A percentile compares a stretch with the other conserved stretches of the same genome.
Evolutionary conservation across 1,139 yeast genomes (phyloP).

Genomic region (Diutina rugosa): DNA sequence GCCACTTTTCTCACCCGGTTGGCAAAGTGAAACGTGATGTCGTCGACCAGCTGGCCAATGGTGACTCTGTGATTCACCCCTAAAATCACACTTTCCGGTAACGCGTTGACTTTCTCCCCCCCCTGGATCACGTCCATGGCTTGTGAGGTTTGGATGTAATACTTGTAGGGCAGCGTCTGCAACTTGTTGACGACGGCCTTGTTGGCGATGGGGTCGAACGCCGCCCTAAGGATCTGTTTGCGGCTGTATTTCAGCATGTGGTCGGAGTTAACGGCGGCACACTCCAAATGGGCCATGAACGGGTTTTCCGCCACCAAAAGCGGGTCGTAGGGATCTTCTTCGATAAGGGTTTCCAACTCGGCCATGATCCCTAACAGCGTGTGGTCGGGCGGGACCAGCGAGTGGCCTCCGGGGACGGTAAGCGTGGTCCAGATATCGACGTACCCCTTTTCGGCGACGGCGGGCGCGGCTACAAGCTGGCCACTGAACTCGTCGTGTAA

Average conservation of each 20-base stretch:
- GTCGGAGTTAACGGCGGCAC: slow-evolving; percentile 26
- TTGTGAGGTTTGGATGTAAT: slow-evolving; percentile 23
- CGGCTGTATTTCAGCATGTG: slow-evolving; percentile 11
- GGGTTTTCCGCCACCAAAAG: slow-evolving; percentile 38
- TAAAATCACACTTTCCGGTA: slow-evolving; percentile 23
- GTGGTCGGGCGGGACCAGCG: slow-evolving; percentile 61
- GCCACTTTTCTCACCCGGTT: slow-evolving; percentile 17
- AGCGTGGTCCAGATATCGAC: slow-evolving; percentile 35
- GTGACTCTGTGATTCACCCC: slow-evolving; percentile 24
- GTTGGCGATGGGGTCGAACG: slow-evolving; percentile 20
- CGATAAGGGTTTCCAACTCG: slow-evolving; percentile 36
- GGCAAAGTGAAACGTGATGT: slow-evolving; percentile 13
- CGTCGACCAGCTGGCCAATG: slow-evolving; percentile 14
- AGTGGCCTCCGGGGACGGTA: slow-evolving; percentile 58
- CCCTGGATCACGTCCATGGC: slow-evolving; percentile 24
- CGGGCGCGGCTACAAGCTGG: slow-evolving; percentile 25
- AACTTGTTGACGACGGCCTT: slow-evolving; percentile 12
- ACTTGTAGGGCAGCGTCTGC: slow-evolving; percentile 11
- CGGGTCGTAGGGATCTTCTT: slow-evolving; percentile 33
- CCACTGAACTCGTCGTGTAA: slow-evolving; percentile 14
- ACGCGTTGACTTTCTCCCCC: slow-evolving; percentile 28
- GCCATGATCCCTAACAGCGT: slow-evolving; percentile 65
- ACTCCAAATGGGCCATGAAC: slow-evolving; percentile 26
- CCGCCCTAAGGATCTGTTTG: slow-evolving; percentile 21
- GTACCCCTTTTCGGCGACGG: slow-evolving; percentile 58